Conservation (phyloP, 1,284 basidiomycete genomes). For the Irpex lacteus region DNA sequence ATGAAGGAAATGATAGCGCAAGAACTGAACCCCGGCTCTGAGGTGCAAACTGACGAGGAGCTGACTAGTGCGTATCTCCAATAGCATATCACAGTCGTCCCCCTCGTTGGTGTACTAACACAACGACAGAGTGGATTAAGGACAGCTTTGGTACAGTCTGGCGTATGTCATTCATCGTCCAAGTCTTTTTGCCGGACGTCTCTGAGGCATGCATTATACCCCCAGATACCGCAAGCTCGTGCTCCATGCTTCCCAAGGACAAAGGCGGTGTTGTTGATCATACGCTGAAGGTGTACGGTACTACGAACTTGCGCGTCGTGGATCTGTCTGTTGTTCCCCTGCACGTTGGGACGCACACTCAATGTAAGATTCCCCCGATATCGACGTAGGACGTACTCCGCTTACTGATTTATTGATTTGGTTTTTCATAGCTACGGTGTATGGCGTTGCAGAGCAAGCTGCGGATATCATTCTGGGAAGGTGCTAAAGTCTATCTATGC, state of each 20-base stretch:
- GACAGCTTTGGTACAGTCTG: conserved; percentile 23
- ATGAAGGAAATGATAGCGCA: conserved; percentile 20
- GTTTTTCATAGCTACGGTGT: conserved; percentile 22
- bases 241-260: conserved; percentile 29
- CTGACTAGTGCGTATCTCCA: conserved; percentile 17
- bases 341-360: conserved; percentile 29
- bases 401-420: conserved; percentile 2
- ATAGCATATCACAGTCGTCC: not conserved
- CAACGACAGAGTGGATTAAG: conserved; percentile 25
- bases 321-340: conserved; percentile 32
- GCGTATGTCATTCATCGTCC: conserved; percentile 21
- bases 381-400: not conserved
- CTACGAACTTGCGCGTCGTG: conserved; percentile 34
- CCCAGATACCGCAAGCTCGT: conserved; percentile 28
- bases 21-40: conserved; percentile 38
- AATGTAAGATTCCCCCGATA: conserved; percentile 16
- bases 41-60: conserved; percentile 22
- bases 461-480: conserved; percentile 28
- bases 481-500: not conserved
- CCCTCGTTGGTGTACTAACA: not conserved
- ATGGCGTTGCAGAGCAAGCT: conserved; percentile 32
- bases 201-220: not conserved
- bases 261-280: conserved; percentile 29
- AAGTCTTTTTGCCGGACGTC: not conserved
- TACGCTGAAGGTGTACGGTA: conserved; percentile 33